A percentile compares a stretch with the other conserved stretches of the same genome.
These are phyloP conservation scores for Aquilaria malaccensis DNA, from an alignment of 345 rosid genomes.

Conservation along the genomic window DNA sequence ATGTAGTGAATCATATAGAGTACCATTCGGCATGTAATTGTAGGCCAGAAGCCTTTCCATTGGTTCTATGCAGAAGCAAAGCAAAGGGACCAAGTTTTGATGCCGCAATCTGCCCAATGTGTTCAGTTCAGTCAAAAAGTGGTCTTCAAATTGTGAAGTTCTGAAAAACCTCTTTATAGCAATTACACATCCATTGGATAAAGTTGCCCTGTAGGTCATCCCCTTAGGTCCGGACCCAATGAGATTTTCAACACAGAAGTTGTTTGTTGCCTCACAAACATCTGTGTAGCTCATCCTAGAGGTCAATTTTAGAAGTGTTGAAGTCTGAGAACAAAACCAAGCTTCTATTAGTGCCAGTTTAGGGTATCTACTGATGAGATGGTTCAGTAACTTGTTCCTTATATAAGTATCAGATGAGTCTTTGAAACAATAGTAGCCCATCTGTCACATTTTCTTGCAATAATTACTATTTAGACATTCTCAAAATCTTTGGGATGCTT, in stretches of 20 bases:
- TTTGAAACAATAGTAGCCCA: too few species aligned
- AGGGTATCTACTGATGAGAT: too few species aligned
- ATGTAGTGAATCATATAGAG: constrained; percentile 15
- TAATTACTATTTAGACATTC: too few species aligned
- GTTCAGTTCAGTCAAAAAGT: constrained; percentile 4
- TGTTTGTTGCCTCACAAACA: too few species aligned
- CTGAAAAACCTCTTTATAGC: background rate
- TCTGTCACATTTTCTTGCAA: too few species aligned
- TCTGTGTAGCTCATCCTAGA: too few species aligned
- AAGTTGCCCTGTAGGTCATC: constrained; percentile 8
- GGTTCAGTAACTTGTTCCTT: too few species aligned
- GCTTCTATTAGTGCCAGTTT: too few species aligned
- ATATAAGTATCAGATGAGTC: too few species aligned
- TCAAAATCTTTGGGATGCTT: too few species aligned
- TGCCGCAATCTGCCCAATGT: background rate
- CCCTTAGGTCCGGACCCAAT: constrained; percentile 13
- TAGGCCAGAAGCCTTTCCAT: constrained; percentile 19
- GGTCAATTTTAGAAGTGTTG: too few species aligned
- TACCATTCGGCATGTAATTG: constrained; percentile 19
- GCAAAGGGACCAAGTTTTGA: constrained; percentile 10
- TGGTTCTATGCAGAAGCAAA: background rate
- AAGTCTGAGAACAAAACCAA: too few species aligned
- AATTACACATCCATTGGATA: background rate
- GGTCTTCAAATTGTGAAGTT: background rate
- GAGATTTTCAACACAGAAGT: background rate